phyloP scores from a whole-genome alignment of 1,284 basidiomycete species.

The Tilletia indica region DNA sequence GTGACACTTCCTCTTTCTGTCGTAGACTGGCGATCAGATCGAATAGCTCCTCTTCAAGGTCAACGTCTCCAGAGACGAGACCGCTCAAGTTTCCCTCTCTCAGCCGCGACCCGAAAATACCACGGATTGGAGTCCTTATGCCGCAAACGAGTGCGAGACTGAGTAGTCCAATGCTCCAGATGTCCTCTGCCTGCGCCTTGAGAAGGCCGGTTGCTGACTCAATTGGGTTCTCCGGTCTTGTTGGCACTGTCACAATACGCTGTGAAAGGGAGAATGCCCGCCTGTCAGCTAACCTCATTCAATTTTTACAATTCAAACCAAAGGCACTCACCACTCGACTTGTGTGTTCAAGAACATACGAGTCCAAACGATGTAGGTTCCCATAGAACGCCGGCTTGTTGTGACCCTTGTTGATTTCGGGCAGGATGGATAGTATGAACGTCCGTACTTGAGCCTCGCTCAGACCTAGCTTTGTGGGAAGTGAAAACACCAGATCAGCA shows the following conservation, averaged over 20 bases:
- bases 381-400: background rate
- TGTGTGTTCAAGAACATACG: background rate
- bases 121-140: background rate
- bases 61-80: background rate
- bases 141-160: conserved; percentile 5
- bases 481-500: background rate
- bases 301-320: background rate
- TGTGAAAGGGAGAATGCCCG: background rate
- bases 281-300: background rate
- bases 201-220: background rate
- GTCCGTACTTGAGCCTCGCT: background rate
- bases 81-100: background rate
- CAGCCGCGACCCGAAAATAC: background rate
- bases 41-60: background rate
- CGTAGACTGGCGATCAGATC: background rate
- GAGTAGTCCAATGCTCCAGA: background rate
- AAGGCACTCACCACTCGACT: background rate
- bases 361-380: background rate
- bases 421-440: background rate
- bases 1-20: background rate
- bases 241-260: background rate
- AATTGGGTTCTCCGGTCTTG: background rate
- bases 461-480: background rate
- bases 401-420: background rate
- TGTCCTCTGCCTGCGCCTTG: conserved; percentile 1